Base-by-base conservation (phyloP, 306 rosid genomes). In the Fragaria nilgerrensis region DNA sequence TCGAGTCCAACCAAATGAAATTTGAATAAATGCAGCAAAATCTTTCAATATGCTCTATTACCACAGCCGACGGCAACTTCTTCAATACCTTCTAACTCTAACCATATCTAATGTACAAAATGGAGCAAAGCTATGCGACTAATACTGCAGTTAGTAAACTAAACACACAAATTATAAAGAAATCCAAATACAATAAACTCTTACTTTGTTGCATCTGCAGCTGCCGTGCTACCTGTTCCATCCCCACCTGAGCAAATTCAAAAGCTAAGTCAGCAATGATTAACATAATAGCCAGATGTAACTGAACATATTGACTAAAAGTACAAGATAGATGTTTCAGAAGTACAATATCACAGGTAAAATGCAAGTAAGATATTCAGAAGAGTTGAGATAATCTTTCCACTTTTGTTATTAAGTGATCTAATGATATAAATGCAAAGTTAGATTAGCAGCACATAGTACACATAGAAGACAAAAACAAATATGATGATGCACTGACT, bases 201-300 rank as follows among this genome's bases (percentile, higher is more conserved):
- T 83, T 96, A 96, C 99, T 91, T 96, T 75, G 98, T 96, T 80
- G 97, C 90, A 82, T 96, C 99, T 63, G 98, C 91, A 36, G 87
- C 92, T 48, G 89, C 83, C 25, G 80, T 58, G 72, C 79, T 76
- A 72, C 87, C 85, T 29, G 86, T 68, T 80, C 90, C 94, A 77
- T 79, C 85, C 81, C 87, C 94, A 59, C 94, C 99, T 92, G 85
- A 45, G 70, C 67, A 88, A 82, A 86, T 80, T 56, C 85, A 84
- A 64, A 84, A 63, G 25, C 44, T 68, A 44, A 47, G 32, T 80
- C 68, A 84, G 73, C 61, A 29, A 41, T 47, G 77, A 75, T 62
- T 63, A 47, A 48, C 43, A 20, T 44, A 17, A 17, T 47, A 70
- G 56, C 52, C 27, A 75, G 17, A 39, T 68, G 58, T 37, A 16